Evolutionary conservation across 495 filamentous ascomycete species (phyloP).

Genomic region (Podospora appendiculata): DNA sequence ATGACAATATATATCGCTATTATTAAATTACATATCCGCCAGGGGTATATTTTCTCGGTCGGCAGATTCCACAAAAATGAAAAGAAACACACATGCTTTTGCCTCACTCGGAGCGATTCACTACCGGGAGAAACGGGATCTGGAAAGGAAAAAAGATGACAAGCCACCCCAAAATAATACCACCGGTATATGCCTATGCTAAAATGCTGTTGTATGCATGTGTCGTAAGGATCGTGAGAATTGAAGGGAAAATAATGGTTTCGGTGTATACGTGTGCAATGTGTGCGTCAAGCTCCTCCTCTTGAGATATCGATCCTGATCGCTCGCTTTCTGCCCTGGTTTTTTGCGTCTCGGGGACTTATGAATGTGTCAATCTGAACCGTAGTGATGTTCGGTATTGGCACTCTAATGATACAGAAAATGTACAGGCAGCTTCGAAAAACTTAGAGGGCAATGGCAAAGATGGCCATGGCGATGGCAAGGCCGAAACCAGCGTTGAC

Average conservation of each 20-base stretch:
- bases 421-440: not conserved
- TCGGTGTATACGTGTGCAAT: not conserved
- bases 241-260: not conserved
- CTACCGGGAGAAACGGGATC: not conserved
- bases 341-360: too few species aligned
- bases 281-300: too few species aligned
- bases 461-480: constrained; percentile 18
- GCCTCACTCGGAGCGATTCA: too few species aligned
- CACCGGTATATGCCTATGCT: not conserved
- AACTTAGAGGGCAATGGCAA: constrained; percentile 27
- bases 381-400: too few species aligned
- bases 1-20: too few species aligned
- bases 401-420: too few species aligned
- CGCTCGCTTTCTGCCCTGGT: too few species aligned
- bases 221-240: not conserved
- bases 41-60: not conserved
- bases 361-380: too few species aligned
- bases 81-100: not conserved
- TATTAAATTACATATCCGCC: too few species aligned
- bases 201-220: not conserved
- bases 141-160: not conserved
- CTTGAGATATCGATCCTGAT: too few species aligned
- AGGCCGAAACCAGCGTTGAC: constrained; percentile 32
- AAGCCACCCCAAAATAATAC: not conserved
- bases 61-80: not conserved